Base-by-base conservation (phyloP, 345 rosid genomes). In the Pugionium dolabratum region DNA sequence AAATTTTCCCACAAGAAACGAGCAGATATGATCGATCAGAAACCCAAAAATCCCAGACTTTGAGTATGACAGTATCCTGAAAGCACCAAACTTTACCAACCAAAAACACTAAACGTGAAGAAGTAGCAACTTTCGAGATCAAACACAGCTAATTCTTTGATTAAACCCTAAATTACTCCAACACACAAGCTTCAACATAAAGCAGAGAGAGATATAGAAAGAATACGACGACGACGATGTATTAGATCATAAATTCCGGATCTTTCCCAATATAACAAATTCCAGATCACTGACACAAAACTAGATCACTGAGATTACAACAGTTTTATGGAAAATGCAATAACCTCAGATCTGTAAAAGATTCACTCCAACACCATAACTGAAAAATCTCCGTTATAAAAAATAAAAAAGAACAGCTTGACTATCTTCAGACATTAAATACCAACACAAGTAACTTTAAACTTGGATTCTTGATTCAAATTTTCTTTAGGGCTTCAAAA, bases 1-100 rank as follows among this genome's bases (percentile, higher is more conserved):
- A 45, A 69, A 29, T 29, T 10, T 30, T 27, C 18, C 10, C 1
- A 18, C 53, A 52, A 69, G 66, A 51, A 68, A 35, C 30, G 26
- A 35, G 34, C 44, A 67, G 54, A 66, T 0, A 37, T 5, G 51
- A 41, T 58, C 66, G 31, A 39, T 18, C 43, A 32, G 25, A 33
- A 56, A 42, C 52, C 69, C 66, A 48, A 72, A 76, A 72, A 35
- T 9, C 43, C 3, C 11, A 57, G 71, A 62, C 59, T 62, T 69
- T 54, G 53, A 7, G 66, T 58, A 30, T 33, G 66, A 71, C 50
- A 75, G 50, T 62, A 43, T 44, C 65, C 62, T 45, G 55, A 71
- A 79, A 70, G 45, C 82, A 77, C 82, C 78, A 78, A 81, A 83
- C 72, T 72, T 75, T 66, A 68, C 81, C 84, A 78, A 75, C 78